Evolutionary conservation across 2,329 filamentous ascomycete species (phyloP), one percentile per base, ranked within the genome.

Genomic region (Stachybotrys echinatus): DNA sequence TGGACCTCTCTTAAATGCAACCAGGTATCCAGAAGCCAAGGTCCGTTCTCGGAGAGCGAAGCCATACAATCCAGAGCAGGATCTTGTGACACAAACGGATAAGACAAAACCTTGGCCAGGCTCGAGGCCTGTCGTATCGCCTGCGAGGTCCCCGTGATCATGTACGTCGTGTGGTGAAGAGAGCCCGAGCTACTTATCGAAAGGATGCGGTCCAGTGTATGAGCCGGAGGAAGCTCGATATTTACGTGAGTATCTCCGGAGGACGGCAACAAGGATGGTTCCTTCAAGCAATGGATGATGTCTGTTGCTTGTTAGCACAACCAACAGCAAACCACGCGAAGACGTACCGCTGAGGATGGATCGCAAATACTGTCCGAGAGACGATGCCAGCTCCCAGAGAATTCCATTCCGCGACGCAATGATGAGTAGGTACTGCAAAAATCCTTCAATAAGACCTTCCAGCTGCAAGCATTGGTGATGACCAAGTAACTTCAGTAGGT

Each of bases 401-500:
- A 60, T 63, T 19, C 71, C 70, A 4, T 69, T 68, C 48, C 71
- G 67, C 46, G 71, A 68, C 22, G 76, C 64, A 8, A 72, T 64
- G 22, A 74, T 63, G 55, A 81, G 69, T 5, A 80, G 57, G 43
- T 75, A 73, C 46, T 70, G 67, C 47, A 83, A 72, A 51, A 85
- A 75, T 3, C 65, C 66, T 55, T 80, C 73, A n/a, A 85, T 76
- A 12, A 75, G 73, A 18, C 70, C 64, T 10, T 70, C 69, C 12
- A 85, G 62, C 17, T 71, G 70, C 31, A 73, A 57, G 52, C 73
- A 81, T 40, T 71, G 65, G 17, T 58, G 62, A 60, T 79, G 76
- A 2, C 81, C 82, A 22, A 86, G 69, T 56, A 86, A 68, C 51
- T 67, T 75, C 55, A 83, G 75, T 42, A 81, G 68, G 62, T 74